These are phyloP conservation scores for Ophiosphaerella narmari DNA, from an alignment of 2,329 filamentous ascomycete species.

Conservation along the genomic window DNA sequence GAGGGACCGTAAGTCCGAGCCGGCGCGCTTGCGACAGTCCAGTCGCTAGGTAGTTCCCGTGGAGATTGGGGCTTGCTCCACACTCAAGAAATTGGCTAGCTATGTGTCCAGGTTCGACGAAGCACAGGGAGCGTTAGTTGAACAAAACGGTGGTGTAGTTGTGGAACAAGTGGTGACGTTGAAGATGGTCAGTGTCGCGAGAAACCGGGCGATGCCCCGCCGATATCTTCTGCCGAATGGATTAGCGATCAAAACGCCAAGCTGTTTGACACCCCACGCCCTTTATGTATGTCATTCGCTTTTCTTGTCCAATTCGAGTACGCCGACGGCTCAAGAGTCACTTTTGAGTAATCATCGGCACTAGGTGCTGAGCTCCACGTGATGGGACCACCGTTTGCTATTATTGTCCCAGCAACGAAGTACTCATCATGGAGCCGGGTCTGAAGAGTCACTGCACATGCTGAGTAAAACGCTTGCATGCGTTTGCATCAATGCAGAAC, in stretches of 20 bases:
- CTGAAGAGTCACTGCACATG: neutral
- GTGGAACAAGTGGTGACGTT: slow-evolving; percentile 24
- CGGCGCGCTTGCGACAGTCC: slow-evolving; percentile 10
- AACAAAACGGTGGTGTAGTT: slow-evolving; percentile 5
- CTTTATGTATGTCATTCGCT: slow-evolving; percentile 2
- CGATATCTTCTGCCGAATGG: slow-evolving; percentile 8
- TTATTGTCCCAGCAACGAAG: too few species aligned
- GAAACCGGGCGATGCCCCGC: slow-evolving; percentile 20
- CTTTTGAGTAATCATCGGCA: too few species aligned
- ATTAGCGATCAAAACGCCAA: slow-evolving; percentile 15
- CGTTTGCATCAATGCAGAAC: neutral
- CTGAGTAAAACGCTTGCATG: neutral
- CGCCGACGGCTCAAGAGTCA: too few species aligned
- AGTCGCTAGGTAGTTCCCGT: neutral
- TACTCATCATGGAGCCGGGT: too few species aligned
- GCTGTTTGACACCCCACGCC: slow-evolving; percentile 15
- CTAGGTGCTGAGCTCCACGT: too few species aligned
- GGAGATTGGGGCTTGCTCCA: neutral
- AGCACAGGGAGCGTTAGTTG: neutral
- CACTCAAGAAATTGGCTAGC: neutral
- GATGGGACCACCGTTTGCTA: too few species aligned
- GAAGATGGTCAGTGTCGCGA: slow-evolving; percentile 8
- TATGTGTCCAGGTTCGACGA: neutral
- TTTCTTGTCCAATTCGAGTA: slow-evolving; percentile 5
- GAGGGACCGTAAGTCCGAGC: slow-evolving; percentile 16